Evolutionary conservation across 768 basidiomycete species (phyloP).

Genomic region (Pulveroboletus frians): DNA sequence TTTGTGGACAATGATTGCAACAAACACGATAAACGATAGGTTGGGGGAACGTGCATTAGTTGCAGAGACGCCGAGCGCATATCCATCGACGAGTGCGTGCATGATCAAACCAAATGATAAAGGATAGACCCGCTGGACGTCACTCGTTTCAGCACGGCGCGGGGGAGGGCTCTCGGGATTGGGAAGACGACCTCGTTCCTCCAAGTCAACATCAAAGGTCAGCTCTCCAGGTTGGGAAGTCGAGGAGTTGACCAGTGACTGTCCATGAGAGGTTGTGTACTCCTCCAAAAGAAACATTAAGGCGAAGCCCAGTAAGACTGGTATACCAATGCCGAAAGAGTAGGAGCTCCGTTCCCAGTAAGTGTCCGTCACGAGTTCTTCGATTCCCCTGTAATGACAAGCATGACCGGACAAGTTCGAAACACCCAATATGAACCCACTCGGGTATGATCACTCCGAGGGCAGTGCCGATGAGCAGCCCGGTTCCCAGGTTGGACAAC

Average conservation of each 20-base stretch:
- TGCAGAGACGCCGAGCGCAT: constrained; percentile 81
- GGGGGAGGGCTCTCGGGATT: constrained; percentile 12
- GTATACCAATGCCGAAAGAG: constrained; percentile 52
- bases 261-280: constrained; percentile 48
- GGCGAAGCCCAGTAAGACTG: constrained; percentile 56
- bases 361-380: constrained; percentile 43
- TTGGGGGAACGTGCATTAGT: constrained; percentile 38
- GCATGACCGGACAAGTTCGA: not conserved
- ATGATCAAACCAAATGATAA: constrained; percentile 82
- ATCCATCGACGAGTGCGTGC: constrained; percentile 88
- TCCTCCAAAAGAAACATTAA: constrained; percentile 64
- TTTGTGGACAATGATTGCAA: constrained; percentile 92
- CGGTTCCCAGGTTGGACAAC: constrained; percentile 64
- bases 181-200: constrained; percentile 45
- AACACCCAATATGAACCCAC: constrained; percentile 42
- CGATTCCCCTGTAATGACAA: constrained; percentile 57
- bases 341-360: constrained; percentile 36
- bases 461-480: constrained; percentile 84
- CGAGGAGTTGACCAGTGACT: constrained; percentile 23
- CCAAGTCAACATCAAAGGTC: constrained; percentile 58
- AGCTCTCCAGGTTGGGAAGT: constrained; percentile 14
- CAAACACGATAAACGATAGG: constrained; percentile 79
- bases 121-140: constrained; percentile 49
- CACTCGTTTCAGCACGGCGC: constrained; percentile 13
- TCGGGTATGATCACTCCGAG: constrained; percentile 92